Conservation (phyloP, 2,329 filamentous ascomycete genomes). For the Lecanicillium sp. region DNA sequence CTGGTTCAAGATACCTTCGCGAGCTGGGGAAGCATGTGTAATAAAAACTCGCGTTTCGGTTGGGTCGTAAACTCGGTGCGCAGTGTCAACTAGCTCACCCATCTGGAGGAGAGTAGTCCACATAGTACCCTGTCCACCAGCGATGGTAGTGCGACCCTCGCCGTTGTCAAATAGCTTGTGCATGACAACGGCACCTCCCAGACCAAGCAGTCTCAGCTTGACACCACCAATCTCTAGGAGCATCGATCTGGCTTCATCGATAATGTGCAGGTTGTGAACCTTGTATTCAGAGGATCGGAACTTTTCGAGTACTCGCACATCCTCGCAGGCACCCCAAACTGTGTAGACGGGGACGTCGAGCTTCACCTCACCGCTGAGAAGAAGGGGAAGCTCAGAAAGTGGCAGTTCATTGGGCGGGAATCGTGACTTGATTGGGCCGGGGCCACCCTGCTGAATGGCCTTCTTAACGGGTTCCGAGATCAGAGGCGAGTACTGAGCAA, state of each 20-base stretch:
- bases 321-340: conserved; percentile 97
- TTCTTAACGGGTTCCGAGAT: conserved; percentile 72
- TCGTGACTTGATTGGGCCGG: conserved; percentile 76
- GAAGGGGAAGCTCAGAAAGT: conserved; percentile 83
- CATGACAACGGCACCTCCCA: conserved; percentile 97
- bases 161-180: conserved; percentile 99
- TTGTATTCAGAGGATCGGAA: conserved; percentile 98
- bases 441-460: conserved; percentile 54
- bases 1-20: conserved; percentile 94
- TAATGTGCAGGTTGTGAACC: conserved; percentile 93
- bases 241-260: conserved; percentile 95
- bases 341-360: conserved; percentile 97
- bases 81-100: conserved; percentile 95
- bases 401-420: conserved; percentile 76
- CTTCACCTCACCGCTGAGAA: conserved; percentile 80
- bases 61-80: conserved; percentile 95
- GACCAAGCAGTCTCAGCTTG: conserved; percentile 85
- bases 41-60: conserved; percentile 95
- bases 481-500: conserved; percentile 94
- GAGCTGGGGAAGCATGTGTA: conserved; percentile 91
- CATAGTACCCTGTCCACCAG: conserved; percentile 97
- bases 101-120: conserved; percentile 98
- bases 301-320: conserved; percentile 94
- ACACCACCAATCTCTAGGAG: conserved; percentile 91
- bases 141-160: conserved; percentile 94